Evolutionary conservation across 305 asterid species (phyloP), one percentile per base, ranked within the genome.

Genomic region (Fraxinus albicans): DNA sequence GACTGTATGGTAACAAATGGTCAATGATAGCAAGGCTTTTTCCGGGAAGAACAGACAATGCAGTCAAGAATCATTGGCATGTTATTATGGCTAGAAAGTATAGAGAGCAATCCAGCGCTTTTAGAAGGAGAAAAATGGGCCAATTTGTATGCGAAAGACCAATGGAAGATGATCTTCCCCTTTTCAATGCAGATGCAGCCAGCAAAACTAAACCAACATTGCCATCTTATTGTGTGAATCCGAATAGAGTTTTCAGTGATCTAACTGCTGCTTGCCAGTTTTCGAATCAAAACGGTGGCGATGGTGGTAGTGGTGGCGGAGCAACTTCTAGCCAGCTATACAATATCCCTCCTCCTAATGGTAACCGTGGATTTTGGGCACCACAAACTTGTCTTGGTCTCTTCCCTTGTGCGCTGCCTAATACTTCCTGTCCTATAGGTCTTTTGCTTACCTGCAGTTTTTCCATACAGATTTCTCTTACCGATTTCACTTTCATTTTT

Each of bases 21-120:
- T 98, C 99, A 1, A 89, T 95, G 94, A 94, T 95, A 40, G 95
- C 99, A 10, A 86, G 97, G 79, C 85, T 95, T n/a, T 95, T 95
- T 78, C 99, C 99, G 0, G 99, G 99, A 0, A 89, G 99, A 86
- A 95, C 98, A 15, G 99, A 95, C 82, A 95, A 95, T 79, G 97
- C 99, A 3, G 99, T 95, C 3, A 95, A 95, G 87, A 95, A 95
- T 55, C 97, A 94, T 82, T 95, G 99, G 99, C 99, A 95, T 89
- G 99, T 95, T 6, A 88, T 95, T 0, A 95, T 95, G 99, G 99
- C 98, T 0, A 92, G 99, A 29, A 95, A 93, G 58, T 91, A 93
- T 74, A 89, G 99, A 70, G 98, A 95, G 81, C 98, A 93, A 67
- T 93, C 98, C 4, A 90, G 83, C 81, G 92, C 96, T 79, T 91